Base-by-base conservation (phyloP, 2,329 filamentous ascomycete species). In the Stachybotrys elegans region DNA sequence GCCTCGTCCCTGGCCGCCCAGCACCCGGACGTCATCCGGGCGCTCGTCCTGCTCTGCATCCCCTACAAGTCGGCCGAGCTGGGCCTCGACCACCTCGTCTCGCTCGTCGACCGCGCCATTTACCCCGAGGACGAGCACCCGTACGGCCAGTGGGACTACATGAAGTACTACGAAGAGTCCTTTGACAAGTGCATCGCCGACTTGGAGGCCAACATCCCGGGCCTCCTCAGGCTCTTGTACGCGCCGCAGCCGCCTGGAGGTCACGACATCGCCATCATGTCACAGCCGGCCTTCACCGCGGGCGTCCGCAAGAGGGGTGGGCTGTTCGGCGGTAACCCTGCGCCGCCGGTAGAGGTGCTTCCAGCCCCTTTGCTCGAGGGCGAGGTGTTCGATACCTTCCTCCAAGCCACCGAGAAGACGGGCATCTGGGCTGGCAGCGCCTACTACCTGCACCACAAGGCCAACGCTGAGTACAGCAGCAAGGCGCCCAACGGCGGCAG, bases 121-220 rank as follows among this genome's bases (percentile, higher is more conserved):
- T 75, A 75, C 48, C 72, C 72, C 1, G 59, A 55, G 14, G 64
- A 67, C 22, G 42, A 72, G 48, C 72, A 62, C 37, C 60, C 64
- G 17, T 48, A 50, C 31, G 60, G 53, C 5, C 59, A 61, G 39
- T 61, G 59, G 59, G 58, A 59, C 43, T 63, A 63, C 48, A 49
- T 51, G 42, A 47, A 27, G n/a, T 51, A 52, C 44, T 57, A 61
- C 37, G 48, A 49, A 32, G 55, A 62, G 42, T 43, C 45, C 22
- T 55, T 57, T 41, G 58, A 61, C 16, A 43, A 50, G 8, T 45
- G 47, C 3, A 37, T 49, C 7, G 46, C 29, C 3, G 49, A 47
- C 48, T 52, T 54, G 16, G 46, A 52, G 6, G 34, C 40, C 8
- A 48, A 58, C 35, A 41, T 55, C 4, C 21, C 43, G 3, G 47